Evolutionary conservation across 306 rosid genomes (phyloP), one percentile per base, ranked within the genome.

Genomic region (Rosa rugosa): DNA sequence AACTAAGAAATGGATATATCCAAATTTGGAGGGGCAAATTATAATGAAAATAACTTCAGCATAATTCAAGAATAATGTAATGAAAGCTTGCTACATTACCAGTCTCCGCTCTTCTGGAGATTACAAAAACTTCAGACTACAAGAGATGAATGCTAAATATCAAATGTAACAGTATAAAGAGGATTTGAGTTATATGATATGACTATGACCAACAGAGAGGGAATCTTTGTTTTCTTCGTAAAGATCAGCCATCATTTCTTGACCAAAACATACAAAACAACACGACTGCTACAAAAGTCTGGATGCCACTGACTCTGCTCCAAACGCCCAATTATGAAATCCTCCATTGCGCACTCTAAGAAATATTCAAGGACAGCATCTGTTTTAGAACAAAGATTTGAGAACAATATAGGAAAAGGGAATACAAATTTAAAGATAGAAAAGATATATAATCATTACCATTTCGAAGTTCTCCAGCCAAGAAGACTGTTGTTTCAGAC

Each of bases 321-420:
- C 80, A 91, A 88, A 12, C 98, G 96, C 22, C 98, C 96, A 69
- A 93, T 81, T 42, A 57, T 46, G 86, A 93, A 89, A 84, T 79
- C 82, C 59, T 88, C 85, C 94, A 88, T 84, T 64, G 94, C 91
- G 44, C 86, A 88, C 68, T 91, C 91, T 34, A 93, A 77, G 82
- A 91, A 93, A 87, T 86, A 91, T 84, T 91, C 94, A 13, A 93
- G 94, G 84, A 93, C 84, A 70, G 92, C 92, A 88, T 93, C 98
- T 93, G 91, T 74, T 34, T 70, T 72, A 83, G 71, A 64, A 84
- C 64, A 57, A 71, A 57, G 18, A 75, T n/a, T 80, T 62, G 17
- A 77, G 54, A 34, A 77, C 46, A 25, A 42, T 17, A 64, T 20
- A 18, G 36, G 2, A 69, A 47, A 63, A 31, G 22, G 68, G 67